Evolutionary conservation across 1,284 basidiomycete species (phyloP), one percentile per base, ranked within the genome.

Genomic region (Moesziomyces sp.): DNA sequence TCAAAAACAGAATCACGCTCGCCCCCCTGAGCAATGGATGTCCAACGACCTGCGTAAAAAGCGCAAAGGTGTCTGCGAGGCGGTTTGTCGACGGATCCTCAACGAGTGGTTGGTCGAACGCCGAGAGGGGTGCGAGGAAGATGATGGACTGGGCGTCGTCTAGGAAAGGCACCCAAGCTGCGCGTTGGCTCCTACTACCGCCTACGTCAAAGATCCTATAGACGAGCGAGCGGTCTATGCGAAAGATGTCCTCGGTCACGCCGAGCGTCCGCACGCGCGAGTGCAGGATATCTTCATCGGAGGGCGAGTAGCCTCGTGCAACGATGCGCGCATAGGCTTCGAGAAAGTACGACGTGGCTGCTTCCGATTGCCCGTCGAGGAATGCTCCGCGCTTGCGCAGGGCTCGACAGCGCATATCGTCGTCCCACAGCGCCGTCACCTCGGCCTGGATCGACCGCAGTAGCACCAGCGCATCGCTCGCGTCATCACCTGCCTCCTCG

Each of bases 121-220:
- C 77, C 14, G 70, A 71, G n/a, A 80, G 54, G 5, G 77, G 71
- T 0, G 77, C 78, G 5, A 80, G 56, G 47, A 80, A 80, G 56
- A 80, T 78, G 53, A 78, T 70, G 13, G 53, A 35, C 13, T 62
- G 46, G 3, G 58, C 58, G 19, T 80, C 68, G 44, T 78, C 76
- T 13, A 78, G 49, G 48, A 66, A 80, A 9, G 60, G 54, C 0
- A 58, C 60, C 78, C 78, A 80, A 9, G 66, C 64, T 8, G 60
- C 43, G 18, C 78, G 69, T 43, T 80, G 76, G 3, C 43, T 44
- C 0, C 67, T 64, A 16, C 44, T 50, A 3, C 78, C 78, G 10
- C 78, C 78, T 9, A 80, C 77, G 53, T 80, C 78, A 51, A 56
- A 72, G 52, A 80, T 72, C 33, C 64, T 64, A 30, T 77, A 78